Conservation (phyloP, 306 rosid species). For the Citrullus amarus region DNA sequence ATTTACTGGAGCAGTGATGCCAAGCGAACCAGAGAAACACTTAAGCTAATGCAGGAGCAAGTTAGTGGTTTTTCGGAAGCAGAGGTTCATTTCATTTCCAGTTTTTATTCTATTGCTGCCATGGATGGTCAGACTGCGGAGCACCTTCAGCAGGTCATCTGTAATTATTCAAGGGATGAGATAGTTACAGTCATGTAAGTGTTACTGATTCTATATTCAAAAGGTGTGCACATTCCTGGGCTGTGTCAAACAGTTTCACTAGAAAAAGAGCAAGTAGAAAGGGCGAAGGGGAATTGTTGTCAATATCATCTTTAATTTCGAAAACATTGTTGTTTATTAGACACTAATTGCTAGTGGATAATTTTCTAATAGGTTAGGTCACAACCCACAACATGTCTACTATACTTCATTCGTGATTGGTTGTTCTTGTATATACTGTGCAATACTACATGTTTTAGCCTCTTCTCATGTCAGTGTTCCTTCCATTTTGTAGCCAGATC, state of each 20-base stretch:
- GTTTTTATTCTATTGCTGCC: slow-evolving; percentile 93
- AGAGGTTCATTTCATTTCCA: slow-evolving; percentile 72
- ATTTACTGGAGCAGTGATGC: slow-evolving; percentile 47
- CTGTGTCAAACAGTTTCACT: background rate
- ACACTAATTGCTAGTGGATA: background rate
- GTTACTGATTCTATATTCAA: background rate
- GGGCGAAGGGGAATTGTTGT: background rate
- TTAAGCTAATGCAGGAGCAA: slow-evolving; percentile 73
- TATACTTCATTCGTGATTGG: background rate
- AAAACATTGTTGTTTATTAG: background rate
- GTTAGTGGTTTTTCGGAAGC: slow-evolving; percentile 57
- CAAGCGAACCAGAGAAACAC: slow-evolving; percentile 70
- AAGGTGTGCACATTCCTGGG: background rate
- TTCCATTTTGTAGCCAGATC: background rate
- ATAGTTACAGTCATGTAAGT: slow-evolving; percentile 75
- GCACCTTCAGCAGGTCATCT: slow-evolving; percentile 72
- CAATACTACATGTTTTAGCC: background rate
- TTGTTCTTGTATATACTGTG: background rate
- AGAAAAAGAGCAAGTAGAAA: background rate
- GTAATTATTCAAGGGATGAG: slow-evolving; percentile 66
- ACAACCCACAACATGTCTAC: background rate
- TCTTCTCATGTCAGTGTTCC: background rate
- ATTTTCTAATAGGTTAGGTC: background rate
- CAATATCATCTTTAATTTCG: background rate
- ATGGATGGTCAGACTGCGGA: slow-evolving; percentile 99